Conservation (phyloP, 2,329 filamentous ascomycete species). For the Fusarium nygamai region DNA sequence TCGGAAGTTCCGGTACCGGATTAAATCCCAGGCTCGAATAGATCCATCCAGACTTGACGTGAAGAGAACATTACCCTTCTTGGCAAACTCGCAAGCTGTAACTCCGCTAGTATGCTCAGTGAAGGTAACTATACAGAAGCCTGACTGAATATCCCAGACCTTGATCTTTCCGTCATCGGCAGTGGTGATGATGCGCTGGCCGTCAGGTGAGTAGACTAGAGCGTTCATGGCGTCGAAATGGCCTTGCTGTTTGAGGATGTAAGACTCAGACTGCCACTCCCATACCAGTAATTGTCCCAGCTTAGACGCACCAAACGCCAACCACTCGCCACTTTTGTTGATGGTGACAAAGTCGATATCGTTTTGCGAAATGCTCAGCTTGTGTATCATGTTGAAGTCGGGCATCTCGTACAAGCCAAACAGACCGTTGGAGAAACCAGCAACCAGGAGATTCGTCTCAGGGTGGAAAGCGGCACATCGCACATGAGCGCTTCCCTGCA, state of each 20-base stretch:
- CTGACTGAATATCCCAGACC: conserved; percentile 95
- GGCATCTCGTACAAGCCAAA: conserved; percentile 97
- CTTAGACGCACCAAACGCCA: conserved; percentile 95
- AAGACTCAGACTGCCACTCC: conserved; percentile 99
- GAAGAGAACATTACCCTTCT: conserved; percentile 94
- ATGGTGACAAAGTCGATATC: conserved; percentile 95
- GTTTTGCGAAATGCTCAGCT: conserved; percentile 91
- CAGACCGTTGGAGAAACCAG: conserved; percentile 92
- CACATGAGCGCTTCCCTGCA: conserved; percentile 87
- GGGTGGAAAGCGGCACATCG: conserved; percentile 92
- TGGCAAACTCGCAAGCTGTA: conserved; percentile 93
- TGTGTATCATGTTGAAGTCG: conserved; percentile 95
- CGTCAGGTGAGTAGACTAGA: conserved; percentile 91
- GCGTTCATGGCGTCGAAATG: conserved; percentile 97
- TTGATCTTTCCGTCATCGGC: conserved; percentile 99
- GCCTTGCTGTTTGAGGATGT: conserved; percentile 97
- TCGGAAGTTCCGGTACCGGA: conserved; percentile 95
- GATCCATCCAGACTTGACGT: conserved; percentile 95
- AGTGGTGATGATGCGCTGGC: conserved; percentile 90
- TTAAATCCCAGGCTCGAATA: conserved; percentile 93
- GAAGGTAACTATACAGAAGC: conserved; percentile 98
- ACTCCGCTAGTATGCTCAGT: conserved; percentile 96
- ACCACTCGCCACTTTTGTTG: conserved; percentile 94
- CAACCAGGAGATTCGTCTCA: conserved; percentile 89
- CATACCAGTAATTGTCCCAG: conserved; percentile 96